Base-by-base conservation (phyloP, 1,284 basidiomycete genomes). In the Malassezia arunalokei region DNA sequence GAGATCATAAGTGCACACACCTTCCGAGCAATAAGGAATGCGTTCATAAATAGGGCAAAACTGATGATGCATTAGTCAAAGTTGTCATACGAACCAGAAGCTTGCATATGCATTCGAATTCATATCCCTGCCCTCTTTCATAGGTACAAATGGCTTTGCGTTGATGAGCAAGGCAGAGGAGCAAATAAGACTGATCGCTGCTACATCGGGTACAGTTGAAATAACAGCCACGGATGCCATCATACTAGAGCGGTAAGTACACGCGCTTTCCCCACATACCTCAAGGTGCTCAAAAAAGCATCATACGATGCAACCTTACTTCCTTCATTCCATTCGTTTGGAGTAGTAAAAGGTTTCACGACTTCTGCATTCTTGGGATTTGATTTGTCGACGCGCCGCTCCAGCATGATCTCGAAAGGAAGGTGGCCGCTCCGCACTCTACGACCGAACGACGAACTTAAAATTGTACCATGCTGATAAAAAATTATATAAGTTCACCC, bases 331-430 rank as follows among this genome's bases (percentile, higher is more conserved):
- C 53, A 55, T 15, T 8, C 24, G 4, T 30, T 20, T 20, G 53
- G 53, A 6, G 44, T 15, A 8, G 38, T 38, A 14, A 55, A 24
- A 3, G 53, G 53, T 7, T 35, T 41, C 17, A 47, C 27, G 5
- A 30, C 40, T 6, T n/a, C n/a, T 6, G 35, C 48, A 20, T 37
- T 24, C 7, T 32, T 12, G 1, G 53, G 53, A 17, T 55, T 47
- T 6, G 45, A 40, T 32, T 50, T 55, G 40, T 55, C 53, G 8
- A 55, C 47, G 15, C 53, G 41, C 9, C 53, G 43, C 8, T 14
- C 32, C 3, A 27, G 14, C 51, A 47, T 54, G 12, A 15, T 35
- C 11, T 35, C 15, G 11, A 35, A 35, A 24, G 20, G 20, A 4
- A 24, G 20, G 2, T 24, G 20, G 20, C 20, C 20, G 20, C 20